Evolutionary conservation across 441 rosid genomes (phyloP), one percentile per base, ranked within the genome.

Genomic region (Pelargonium cotyledonis): DNA sequence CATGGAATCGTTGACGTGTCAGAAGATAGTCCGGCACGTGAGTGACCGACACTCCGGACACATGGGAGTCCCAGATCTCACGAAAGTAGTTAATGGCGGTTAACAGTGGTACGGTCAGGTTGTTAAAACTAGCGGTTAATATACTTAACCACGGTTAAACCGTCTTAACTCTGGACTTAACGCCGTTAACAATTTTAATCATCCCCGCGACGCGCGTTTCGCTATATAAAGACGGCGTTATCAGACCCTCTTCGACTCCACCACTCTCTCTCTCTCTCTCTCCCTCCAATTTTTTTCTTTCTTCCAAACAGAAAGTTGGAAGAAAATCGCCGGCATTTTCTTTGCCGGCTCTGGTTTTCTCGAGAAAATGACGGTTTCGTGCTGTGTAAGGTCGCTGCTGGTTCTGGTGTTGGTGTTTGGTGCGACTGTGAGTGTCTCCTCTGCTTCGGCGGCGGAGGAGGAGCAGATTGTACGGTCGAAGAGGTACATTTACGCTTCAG

Each of bases 241-340:
- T 55, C 61, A 16, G 26, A 6, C 26, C 11, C 61, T 55, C 61
- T 16, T 0, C 15, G 10, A 55, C 61, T 55, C 15, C 19, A 55
- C 38, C 38, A 35, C 38, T 35, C 38, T 35, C 38, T 1, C 35
- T 35, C 38, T 1, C 35, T 35, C 38, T 35, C 38, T 3, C 19
- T 55, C 19, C 19, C 8, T n/a, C 3, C 12, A 6, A 5, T 16
- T 55, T 55, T 18, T 55, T 15, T 55, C 6, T 18, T 15, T 19
- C 61, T 55, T 55, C 61, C 61, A 55, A 55, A 55, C 61, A 55
- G 61, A 55, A 55, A 16, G 8, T 55, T 55, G 61, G 61, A 55
- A 35, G 38, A 35, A 35, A 35, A 35, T 35, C 38, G 38, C 38
- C 38, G 61, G 61, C 61, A 18, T 55, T 55, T 55, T 55, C 26